Base-by-base conservation (phyloP, 2,329 filamentous ascomycete genomes). In the Aureobasidium lini region DNA sequence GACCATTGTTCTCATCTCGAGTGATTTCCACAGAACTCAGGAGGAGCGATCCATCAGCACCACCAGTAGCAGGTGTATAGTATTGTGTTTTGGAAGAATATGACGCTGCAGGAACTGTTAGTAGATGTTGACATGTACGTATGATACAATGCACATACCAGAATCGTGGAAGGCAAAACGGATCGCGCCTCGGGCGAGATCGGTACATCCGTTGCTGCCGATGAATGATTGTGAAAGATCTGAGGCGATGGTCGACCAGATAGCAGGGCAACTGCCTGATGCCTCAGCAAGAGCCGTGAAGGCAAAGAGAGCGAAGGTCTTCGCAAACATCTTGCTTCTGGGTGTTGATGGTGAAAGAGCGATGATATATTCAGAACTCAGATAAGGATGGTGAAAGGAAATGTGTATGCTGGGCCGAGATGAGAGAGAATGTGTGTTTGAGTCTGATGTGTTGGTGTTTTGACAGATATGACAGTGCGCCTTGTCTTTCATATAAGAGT, bases 41-140 rank as follows among this genome's bases (percentile, higher is more conserved):
- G 2, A 79, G 65, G 13, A 80, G 66, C 10, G 75, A 77, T 6
- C 77, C 78, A 61, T 80, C 77, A 0, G 76, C 77, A 10, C 78
- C 77, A 23, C 76, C 76, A 56, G 68, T 71, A 6, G 65, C 67
- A 2, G 66, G 72, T 67, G 63, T 59, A 23, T 66, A 64, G 34
- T 59, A 58, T 4, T 63, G 63, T 6, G 62, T 47, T 36, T 63
- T 65, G 18, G 59, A 57, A 7, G 64, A 66, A 50, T 63, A 67
- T 11, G 63, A 52, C 8, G 63, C 65, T 23, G 16, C 29, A 28
- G 4, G 3, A 3, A 13, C 29, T 6, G 15, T 47, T 9, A 49
- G 34, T 10, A 11, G 3, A 6, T 18, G n/a, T n/a, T 32, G 39
- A 11, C 11, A 2, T 23, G 23, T 2, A 23, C 10, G 1, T 28